phyloP scores from a whole-genome alignment of 176 grass and related monocot species.

The Raddia distichophylla region DNA sequence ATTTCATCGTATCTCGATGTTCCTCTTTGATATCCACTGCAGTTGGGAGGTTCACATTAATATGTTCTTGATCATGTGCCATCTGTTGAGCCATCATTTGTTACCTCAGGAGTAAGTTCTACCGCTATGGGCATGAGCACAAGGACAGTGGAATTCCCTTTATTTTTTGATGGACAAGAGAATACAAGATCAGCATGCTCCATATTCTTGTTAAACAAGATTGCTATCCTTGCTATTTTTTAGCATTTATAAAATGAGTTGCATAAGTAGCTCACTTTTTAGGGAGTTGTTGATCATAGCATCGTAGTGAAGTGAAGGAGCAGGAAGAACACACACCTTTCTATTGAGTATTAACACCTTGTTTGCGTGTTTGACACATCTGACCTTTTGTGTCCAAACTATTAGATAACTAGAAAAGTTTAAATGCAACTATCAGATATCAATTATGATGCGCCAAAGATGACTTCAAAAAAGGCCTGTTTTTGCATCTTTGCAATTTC shows the following conservation, averaged over 20 bases:
- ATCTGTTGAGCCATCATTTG: conserved; percentile 58
- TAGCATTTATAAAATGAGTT: background rate
- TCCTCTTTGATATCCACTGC: conserved; percentile 85
- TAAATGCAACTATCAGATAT: background rate
- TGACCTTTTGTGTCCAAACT: background rate
- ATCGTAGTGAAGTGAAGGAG: conserved; percentile 4
- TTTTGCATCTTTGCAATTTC: background rate
- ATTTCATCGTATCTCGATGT: conserved; percentile 81
- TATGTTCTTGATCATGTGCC: conserved; percentile 81
- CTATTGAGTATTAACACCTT: background rate
- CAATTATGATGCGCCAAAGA: background rate
- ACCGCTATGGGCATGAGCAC: conserved; percentile 32
- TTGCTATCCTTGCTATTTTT: conserved; percentile 30
- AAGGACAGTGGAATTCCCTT: conserved; percentile 75
- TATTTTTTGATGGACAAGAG: conserved; percentile 88
- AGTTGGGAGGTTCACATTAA: conserved; percentile 73
- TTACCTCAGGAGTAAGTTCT: conserved; percentile 48
- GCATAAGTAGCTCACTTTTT: background rate
- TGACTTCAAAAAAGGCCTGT: background rate
- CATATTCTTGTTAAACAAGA: conserved; percentile 97
- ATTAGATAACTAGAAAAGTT: background rate
- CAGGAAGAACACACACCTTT: background rate
- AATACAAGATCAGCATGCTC: conserved; percentile 92
- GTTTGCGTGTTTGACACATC: background rate
- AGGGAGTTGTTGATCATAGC: background rate